phyloP scores from a whole-genome alignment of 345 rosid species.

The Eucalyptus lansdowneana region DNA sequence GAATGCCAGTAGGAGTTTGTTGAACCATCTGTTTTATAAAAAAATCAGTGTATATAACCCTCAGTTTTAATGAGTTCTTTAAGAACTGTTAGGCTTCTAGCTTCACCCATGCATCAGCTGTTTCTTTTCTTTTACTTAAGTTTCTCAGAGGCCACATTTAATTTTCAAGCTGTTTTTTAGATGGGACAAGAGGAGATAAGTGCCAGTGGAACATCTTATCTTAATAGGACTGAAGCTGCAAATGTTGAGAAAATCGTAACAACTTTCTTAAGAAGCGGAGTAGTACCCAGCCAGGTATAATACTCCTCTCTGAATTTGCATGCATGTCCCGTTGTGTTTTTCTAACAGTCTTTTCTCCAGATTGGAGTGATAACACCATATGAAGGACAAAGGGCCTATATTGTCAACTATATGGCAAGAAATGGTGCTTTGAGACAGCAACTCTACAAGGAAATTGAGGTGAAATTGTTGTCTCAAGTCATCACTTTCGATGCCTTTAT shows the following conservation, averaged over 20 bases:
- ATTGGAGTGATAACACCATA: constrained; percentile 98
- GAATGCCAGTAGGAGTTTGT: not conserved
- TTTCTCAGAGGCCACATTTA: not conserved
- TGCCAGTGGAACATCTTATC: constrained; percentile 96
- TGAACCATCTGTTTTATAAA: not conserved
- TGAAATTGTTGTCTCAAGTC: not conserved
- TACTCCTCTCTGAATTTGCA: not conserved
- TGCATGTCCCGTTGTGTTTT: not conserved
- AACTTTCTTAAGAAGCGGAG: constrained; percentile 95
- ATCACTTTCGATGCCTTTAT: not conserved
- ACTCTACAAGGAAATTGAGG: constrained; percentile 99
- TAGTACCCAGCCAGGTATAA: constrained; percentile 84
- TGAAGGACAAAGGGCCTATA: constrained; percentile 98
- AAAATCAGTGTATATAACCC: not conserved
- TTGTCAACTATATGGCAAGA: constrained; percentile 96
- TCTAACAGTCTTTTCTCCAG: constrained; percentile 16
- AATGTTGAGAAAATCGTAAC: constrained; percentile 99
- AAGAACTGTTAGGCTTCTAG: not conserved
- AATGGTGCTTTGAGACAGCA: constrained; percentile 98
- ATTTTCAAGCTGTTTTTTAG: constrained; percentile 21
- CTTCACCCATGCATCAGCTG: not conserved
- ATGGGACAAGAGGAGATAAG: constrained; percentile 99
- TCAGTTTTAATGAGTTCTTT: not conserved
- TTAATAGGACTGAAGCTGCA: constrained; percentile 98
- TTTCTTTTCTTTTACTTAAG: not conserved